These are phyloP conservation scores for Huntiella decipiens DNA, from an alignment of 2,329 filamentous ascomycete species.

Conservation along the genomic window DNA sequence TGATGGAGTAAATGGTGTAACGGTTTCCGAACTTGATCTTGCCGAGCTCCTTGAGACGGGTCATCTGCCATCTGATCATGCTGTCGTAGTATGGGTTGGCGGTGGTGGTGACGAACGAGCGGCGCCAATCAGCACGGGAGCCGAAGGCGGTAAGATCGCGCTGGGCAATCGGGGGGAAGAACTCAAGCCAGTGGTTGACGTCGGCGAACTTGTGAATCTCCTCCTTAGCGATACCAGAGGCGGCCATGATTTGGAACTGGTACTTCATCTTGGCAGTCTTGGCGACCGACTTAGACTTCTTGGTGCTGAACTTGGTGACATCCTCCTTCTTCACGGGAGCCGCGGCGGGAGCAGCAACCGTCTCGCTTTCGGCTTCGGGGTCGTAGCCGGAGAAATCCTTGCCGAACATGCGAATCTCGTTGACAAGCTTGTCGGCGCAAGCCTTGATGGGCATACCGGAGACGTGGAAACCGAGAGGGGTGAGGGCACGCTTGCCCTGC, in stretches of 20 bases:
- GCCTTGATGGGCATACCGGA: slow-evolving; percentile 98
- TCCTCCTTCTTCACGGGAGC: slow-evolving; percentile 59
- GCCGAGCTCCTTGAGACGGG: slow-evolving; percentile 64
- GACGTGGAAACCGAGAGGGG: slow-evolving; percentile 79
- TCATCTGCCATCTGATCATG: slow-evolving; percentile 96
- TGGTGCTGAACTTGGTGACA: slow-evolving; percentile 75
- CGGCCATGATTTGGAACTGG: slow-evolving; percentile 86
- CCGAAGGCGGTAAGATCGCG: slow-evolving; percentile 65
- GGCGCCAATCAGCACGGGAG: slow-evolving; percentile 77
- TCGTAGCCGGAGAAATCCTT: slow-evolving; percentile 64
- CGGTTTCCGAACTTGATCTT: slow-evolving; percentile 90
- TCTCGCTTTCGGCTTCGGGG: slow-evolving; percentile 33
- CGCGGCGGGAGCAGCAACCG: slow-evolving; percentile 27
- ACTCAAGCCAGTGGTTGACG: slow-evolving; percentile 75
- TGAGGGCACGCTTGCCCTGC: slow-evolving; percentile 72
- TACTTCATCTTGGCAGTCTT: slow-evolving; percentile 92
- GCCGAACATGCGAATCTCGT: slow-evolving; percentile 80
- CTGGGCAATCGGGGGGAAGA: slow-evolving; percentile 43
- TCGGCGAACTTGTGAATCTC: slow-evolving; percentile 92
- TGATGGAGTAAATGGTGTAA: slow-evolving; percentile 84
- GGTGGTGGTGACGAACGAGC: slow-evolving; percentile 85
- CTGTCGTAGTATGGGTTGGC: slow-evolving; percentile 93
- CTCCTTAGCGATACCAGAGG: slow-evolving; percentile 66
- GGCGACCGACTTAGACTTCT: slow-evolving; percentile 77
- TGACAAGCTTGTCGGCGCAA: slow-evolving; percentile 81